phyloP scores from a whole-genome alignment of 768 basidiomycete genomes.

The Hygrophorus pudorinus region DNA sequence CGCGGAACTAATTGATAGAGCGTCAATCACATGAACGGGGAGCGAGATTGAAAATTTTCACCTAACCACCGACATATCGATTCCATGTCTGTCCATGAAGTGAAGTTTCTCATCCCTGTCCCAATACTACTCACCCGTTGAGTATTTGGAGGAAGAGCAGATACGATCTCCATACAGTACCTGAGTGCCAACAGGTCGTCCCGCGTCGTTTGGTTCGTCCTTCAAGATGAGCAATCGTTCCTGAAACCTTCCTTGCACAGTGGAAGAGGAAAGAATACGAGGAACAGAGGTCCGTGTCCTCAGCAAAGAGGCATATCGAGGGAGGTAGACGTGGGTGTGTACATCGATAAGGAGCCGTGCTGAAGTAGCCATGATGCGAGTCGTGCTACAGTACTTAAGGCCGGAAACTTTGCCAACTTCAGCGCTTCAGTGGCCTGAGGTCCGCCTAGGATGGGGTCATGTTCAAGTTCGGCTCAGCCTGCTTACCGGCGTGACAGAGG shows the following conservation, averaged over 20 bases:
- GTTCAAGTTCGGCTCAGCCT: too few species aligned
- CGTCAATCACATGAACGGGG: neutral
- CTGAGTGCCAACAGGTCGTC: slow-evolving; percentile 74
- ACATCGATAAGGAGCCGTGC: slow-evolving; percentile 56
- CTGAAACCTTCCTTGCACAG: slow-evolving; percentile 37
- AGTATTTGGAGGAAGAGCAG: neutral
- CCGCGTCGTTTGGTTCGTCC: slow-evolving; percentile 63
- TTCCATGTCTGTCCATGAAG: slow-evolving; percentile 81
- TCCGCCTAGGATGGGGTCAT: too few species aligned
- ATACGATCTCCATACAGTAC: neutral
- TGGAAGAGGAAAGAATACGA: slow-evolving; percentile 44
- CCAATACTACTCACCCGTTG: slow-evolving; percentile 41
- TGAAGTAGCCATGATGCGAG: slow-evolving; percentile 16
- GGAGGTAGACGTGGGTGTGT: slow-evolving; percentile 81
- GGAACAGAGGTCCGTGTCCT: slow-evolving; percentile 56
- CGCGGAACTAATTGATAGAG: slow-evolving; percentile 43
- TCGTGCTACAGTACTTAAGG: too few species aligned
- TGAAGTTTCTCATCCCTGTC: slow-evolving; percentile 62
- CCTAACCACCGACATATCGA: slow-evolving; percentile 75
- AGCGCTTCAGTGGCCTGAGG: too few species aligned
- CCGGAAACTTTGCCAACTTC: neutral
- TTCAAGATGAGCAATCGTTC: slow-evolving; percentile 73
- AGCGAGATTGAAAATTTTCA: slow-evolving; percentile 13
- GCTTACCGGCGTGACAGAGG: too few species aligned
- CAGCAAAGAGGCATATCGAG: slow-evolving; percentile 63